Base-by-base conservation (phyloP, 495 filamentous ascomycete genomes). In the Aspergillus nidulans region DNA sequence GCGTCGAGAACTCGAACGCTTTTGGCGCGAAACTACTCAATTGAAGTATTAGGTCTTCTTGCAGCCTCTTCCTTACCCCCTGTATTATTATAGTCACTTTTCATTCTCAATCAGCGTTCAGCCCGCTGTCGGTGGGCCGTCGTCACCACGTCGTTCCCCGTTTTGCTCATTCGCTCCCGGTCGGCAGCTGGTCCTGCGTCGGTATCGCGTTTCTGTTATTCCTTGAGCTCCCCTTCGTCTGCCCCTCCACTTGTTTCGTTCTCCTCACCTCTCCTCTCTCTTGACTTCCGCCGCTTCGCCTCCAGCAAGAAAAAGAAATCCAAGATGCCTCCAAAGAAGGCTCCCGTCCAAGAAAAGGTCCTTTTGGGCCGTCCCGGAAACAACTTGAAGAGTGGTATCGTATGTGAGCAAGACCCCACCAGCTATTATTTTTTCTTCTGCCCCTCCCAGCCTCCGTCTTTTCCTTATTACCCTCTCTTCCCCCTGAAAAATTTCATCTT, bases 381-480 rank as follows among this genome's bases (percentile, higher is more conserved):
- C 81, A 97, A 85, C 78, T 77, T 99, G 75, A 99, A 97, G 85
- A 95, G 89, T 77, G 95, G 95, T 81, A 99, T 99, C 84, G 95
- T 96, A 87, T 81, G 89, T 85, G 77, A 77, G 77, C 73, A 69
- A 52, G 68, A 63, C 72, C 69, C 75, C 70, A 71, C 69, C 59
- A 44, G 44, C 49, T 57, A 51, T 61, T 67, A 63, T 66, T 65
- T 53, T 56, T 53, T 43, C 44, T 63, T 64, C 61, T 64, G 64
- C 65, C 64, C 59, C 55, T 56, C 62, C 66, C 67, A 69, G 58
- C 68, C 55, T 47, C 55, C 55, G 16, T 36, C 28, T 56, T 66
- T 64, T 50, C 56, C 15, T 49, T 49, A 42, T 52, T 47, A 59
- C 41, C 19, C 50, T 47, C 53, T 43, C 40, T 59, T 64, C 59